Conservation (phyloP, 805 yeast genomes). For the Ogataea nonfermentans region DNA sequence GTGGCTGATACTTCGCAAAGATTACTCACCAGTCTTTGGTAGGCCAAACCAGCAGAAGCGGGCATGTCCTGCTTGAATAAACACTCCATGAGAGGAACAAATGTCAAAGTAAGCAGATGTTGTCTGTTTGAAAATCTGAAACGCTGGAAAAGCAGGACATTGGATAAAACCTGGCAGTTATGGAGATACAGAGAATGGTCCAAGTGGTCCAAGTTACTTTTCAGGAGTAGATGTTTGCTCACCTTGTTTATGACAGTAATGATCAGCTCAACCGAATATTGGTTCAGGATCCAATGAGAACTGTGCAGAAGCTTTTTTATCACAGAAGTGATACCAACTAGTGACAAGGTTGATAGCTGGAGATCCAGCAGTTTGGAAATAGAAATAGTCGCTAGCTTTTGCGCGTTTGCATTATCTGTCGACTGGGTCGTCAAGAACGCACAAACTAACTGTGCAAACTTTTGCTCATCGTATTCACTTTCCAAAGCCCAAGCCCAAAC, state of each 20-base stretch:
- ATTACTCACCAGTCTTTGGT: slow-evolving; percentile 58
- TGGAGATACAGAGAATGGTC: slow-evolving; percentile 33
- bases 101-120: slow-evolving; percentile 55
- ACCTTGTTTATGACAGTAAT: slow-evolving; percentile 16
- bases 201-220: slow-evolving; percentile 20
- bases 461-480: neutral
- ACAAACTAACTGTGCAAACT: slow-evolving; percentile 3
- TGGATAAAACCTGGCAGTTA: slow-evolving; percentile 51
- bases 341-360: neutral
- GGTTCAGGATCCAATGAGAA: slow-evolving; percentile 58
- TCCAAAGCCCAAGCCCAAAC: slow-evolving; percentile 16
- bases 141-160: slow-evolving; percentile 65
- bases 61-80: slow-evolving; percentile 33
- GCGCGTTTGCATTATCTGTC: slow-evolving; percentile 4
- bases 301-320: slow-evolving; percentile 46
- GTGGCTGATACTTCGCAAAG: slow-evolving; percentile 67
- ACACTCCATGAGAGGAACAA: slow-evolving; percentile 50
- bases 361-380: slow-evolving; percentile 29
- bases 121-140: slow-evolving; percentile 68
- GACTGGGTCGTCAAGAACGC: slow-evolving; percentile 8
- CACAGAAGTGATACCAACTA: slow-evolving; percentile 9
- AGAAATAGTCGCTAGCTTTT: slow-evolving; percentile 30
- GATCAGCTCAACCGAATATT: slow-evolving; percentile 60
- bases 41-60: slow-evolving; percentile 40
- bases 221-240: slow-evolving; percentile 8